Evolutionary conservation across 768 basidiomycete genomes (phyloP), one percentile per base, ranked within the genome.

Genomic region (Megacollybia marginata): DNA sequence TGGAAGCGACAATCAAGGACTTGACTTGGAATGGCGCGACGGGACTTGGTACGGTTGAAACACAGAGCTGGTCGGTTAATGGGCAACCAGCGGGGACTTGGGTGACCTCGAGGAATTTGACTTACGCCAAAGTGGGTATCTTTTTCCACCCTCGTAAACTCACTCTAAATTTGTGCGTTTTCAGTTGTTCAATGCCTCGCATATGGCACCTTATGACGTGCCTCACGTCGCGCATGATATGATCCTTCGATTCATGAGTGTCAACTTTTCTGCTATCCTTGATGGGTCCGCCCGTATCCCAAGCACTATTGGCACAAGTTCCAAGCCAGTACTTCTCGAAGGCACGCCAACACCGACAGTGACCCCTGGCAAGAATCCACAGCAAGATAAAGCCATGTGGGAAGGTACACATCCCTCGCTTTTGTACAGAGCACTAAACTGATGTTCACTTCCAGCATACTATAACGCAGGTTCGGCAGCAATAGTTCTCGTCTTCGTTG

Each of bases 191-290:
- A 89, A 92, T 52, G 90, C 92, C 2, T 97, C 94, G 1, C 96
- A 98, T 66, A 99, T 98, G 96, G 95, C 81, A 8, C 84, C 88
- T 11, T 87, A 73, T 64, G 95, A 99, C 65, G 72, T 88, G 11
- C 94, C 93, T 0, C 78, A 89, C 47, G 81, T 85, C 16, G 74
- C 94, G 4, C 92, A 97, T 64, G 96, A 99, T 65, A 97, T 98
- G 96, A 95, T 99, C 57, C 80, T 96, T 36, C 89, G 96, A 12
- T 99, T 99, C 72, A 91, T 97, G 85, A 85, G 82, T 46, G 81
- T 93, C 52, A 86, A 98, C 69, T 89, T 95, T 58, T 78, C 85
- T 20, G 75, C 81, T 2, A 76, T 97, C 50, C 71, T 83, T 2
- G 92, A 88, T 19, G 84, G 88, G 32, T 83, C 90, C 0, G 92